These are phyloP conservation scores for Fusarium illudens DNA, from an alignment of 2,329 filamentous ascomycete species.

Conservation along the genomic window DNA sequence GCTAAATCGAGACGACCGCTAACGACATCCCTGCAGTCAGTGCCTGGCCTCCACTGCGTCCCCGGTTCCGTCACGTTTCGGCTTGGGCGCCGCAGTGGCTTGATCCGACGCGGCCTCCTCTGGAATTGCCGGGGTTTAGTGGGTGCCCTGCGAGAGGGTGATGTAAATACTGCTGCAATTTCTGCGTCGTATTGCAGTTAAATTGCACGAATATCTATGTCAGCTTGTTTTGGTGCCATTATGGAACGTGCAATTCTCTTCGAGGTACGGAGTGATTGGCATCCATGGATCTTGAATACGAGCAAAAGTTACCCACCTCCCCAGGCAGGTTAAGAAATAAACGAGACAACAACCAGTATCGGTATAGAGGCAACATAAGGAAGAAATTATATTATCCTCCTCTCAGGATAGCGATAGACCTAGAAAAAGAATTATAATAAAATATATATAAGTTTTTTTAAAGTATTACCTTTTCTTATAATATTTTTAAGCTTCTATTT, in stretches of 20 bases:
- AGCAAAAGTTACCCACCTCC: not conserved
- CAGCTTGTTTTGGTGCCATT: not conserved
- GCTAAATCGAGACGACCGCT: conserved; percentile 2
- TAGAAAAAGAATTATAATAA: too few relatives aligned
- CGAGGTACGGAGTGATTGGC: not conserved
- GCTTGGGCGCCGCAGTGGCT: conserved; percentile 35
- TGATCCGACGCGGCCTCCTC: conserved; percentile 17
- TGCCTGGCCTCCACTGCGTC: not conserved
- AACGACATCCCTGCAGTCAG: not conserved
- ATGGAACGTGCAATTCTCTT: not conserved
- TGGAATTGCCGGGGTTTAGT: conserved; percentile 19
- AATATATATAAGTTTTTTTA: too few relatives aligned
- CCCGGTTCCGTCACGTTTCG: not conserved
- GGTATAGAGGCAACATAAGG: too few relatives aligned
- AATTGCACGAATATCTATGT: not conserved
- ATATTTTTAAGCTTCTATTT: too few relatives aligned
- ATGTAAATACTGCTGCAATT: not conserved
- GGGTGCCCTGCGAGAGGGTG: not conserved
- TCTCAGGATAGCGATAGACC: too few relatives aligned
- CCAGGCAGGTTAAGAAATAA: too few relatives aligned
- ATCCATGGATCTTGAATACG: not conserved
- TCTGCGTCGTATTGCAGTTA: accelerated
- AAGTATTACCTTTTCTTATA: too few relatives aligned
- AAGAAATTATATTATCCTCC: too few relatives aligned
- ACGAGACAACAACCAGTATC: too few relatives aligned